phyloP scores from a whole-genome alignment of 768 basidiomycete species.

The Mycena epipterygia region DNA sequence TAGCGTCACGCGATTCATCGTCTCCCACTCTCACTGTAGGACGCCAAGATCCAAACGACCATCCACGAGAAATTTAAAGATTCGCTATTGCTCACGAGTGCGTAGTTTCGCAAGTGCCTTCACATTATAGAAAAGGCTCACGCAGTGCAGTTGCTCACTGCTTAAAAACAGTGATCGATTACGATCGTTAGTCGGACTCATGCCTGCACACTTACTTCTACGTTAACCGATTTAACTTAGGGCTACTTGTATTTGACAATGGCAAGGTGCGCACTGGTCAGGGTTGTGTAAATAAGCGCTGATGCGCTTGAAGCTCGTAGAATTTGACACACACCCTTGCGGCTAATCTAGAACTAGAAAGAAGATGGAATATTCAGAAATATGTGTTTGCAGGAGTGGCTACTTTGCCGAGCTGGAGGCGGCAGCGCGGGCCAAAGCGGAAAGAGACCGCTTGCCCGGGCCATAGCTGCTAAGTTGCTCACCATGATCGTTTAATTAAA shows the following conservation, averaged over 20 bases:
- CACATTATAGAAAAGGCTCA: conserved; percentile 39
- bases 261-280: conserved; percentile 41
- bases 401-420: conserved; percentile 37
- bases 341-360: conserved; percentile 61
- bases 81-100: conserved; percentile 74
- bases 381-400: conserved; percentile 64
- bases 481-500: no score
- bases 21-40: no score
- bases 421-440: conserved; percentile 24
- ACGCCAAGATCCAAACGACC: conserved; percentile 90
- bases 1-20: no score
- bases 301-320: conserved; percentile 37
- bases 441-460: no score
- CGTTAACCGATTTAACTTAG: no score
- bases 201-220: no score
- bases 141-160: conserved; percentile 29
- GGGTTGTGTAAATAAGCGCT: not conserved
- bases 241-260: conserved; percentile 70
- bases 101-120: not conserved
- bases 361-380: conserved; percentile 62
- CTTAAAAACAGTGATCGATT: conserved; percentile 59
- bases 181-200: no score
- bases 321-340: conserved; percentile 68
- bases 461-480: no score
- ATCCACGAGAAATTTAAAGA: conserved; percentile 88